A percentile compares a stretch with the other conserved stretches of the same genome.
Evolutionary conservation across 164 flowering plant species (phyloP).

Genomic region (Brasenia schreberi): DNA sequence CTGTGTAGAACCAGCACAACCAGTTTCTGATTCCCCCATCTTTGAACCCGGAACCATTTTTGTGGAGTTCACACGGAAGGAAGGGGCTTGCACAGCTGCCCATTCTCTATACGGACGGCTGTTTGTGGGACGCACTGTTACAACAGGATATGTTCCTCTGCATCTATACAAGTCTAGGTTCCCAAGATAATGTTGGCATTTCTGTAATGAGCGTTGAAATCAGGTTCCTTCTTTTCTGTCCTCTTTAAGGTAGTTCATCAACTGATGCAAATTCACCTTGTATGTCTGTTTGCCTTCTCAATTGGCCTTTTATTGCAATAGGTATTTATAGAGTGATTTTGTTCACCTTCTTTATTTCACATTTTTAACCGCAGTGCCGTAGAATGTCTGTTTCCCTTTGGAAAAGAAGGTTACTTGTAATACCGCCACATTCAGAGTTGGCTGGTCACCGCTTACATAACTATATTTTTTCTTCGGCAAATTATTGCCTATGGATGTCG

Average conservation of each 20-base stretch:
- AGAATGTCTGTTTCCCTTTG: too few relatives aligned
- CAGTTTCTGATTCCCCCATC: constrained; percentile 4
- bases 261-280: background rate
- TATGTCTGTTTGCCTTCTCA: background rate
- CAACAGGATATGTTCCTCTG: constrained; percentile 41
- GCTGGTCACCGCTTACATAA: too few relatives aligned
- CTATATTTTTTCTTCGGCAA: too few relatives aligned
- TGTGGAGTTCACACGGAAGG: constrained; percentile 65
- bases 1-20: constrained; percentile 6
- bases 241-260: background rate
- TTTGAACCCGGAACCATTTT: constrained; percentile 59
- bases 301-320: background rate
- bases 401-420: too few relatives aligned
- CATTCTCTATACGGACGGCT: constrained; percentile 70
- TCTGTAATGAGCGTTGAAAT: background rate
- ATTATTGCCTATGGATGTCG: too few relatives aligned
- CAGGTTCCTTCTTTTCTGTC: background rate
- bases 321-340: too few relatives aligned
- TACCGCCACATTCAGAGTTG: too few relatives aligned
- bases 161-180: constrained; percentile 44
- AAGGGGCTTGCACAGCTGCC: constrained; percentile 69
- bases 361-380: too few relatives aligned
- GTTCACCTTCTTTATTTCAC: too few relatives aligned
- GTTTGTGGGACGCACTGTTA: constrained; percentile 45
- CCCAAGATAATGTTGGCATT: constrained; percentile 22